A percentile compares a stretch with the other conserved stretches of the same genome.
Conservation (phyloP, 176 grass and related monocot genomes). For the Cenchrus fungigraminus region DNA sequence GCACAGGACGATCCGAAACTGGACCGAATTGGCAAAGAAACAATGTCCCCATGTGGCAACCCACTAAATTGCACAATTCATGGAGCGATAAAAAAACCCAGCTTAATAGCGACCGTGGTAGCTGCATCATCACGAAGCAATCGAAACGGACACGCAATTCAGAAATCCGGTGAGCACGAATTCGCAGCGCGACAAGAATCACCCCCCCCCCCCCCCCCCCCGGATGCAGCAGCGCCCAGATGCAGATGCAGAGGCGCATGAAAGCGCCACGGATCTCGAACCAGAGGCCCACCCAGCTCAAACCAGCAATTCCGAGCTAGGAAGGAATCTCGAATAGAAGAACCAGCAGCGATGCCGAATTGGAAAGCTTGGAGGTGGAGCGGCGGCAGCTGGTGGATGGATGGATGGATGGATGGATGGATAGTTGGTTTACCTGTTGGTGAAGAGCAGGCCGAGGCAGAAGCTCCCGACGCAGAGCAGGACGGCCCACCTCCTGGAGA, state of each 20-base stretch:
- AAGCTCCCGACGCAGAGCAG: constrained; percentile 97
- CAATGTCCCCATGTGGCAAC: constrained; percentile 3
- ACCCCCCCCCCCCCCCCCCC: too few relatives aligned
- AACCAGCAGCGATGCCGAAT: neutral
- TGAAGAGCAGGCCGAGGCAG: constrained; percentile 94
- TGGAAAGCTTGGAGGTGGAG: neutral
- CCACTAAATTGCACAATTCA: constrained; percentile 12
- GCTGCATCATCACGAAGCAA: neutral
- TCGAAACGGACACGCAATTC: neutral
- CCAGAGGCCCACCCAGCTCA: neutral
- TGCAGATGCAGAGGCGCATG: constrained; percentile 9
- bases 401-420: constrained; percentile 23
- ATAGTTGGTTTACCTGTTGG: constrained; percentile 60
- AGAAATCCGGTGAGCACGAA: constrained; percentile 26
- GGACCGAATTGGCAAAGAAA: neutral
- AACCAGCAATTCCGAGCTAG: neutral
- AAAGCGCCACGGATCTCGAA: constrained; percentile 19
- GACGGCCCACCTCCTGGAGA: constrained; percentile 72
- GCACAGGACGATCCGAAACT: neutral
- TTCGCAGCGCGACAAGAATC: neutral
- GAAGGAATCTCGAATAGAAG: neutral
- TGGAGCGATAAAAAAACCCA: neutral
- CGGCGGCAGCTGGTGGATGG: neutral
- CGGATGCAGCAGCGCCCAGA: neutral
- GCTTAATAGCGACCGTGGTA: neutral